These are phyloP conservation scores for Colletotrichum coccodes DNA, from an alignment of 2,329 filamentous ascomycete genomes.

Conservation along the genomic window DNA sequence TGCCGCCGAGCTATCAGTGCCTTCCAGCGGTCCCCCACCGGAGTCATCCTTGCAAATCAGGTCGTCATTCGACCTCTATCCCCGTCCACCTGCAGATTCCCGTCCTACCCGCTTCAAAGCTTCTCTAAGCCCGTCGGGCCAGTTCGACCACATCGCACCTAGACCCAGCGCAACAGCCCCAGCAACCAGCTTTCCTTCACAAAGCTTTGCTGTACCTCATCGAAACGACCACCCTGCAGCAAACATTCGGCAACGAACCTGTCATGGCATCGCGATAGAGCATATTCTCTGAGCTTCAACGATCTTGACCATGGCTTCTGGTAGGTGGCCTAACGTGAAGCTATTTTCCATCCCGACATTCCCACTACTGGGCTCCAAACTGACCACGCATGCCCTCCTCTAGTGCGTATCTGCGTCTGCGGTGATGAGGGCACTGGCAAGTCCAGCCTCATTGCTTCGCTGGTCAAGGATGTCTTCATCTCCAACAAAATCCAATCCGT, in stretches of 20 bases:
- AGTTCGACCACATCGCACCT: background rate
- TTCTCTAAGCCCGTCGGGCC: slow-evolving; percentile 13
- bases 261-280: slow-evolving; percentile 30
- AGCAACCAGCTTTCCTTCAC: background rate
- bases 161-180: background rate
- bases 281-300: slow-evolving; percentile 4
- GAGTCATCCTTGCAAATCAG: slow-evolving; percentile 29
- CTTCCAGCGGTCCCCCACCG: slow-evolving; percentile 16
- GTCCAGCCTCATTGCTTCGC: slow-evolving; percentile 90
- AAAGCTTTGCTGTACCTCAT: background rate
- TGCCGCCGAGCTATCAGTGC: slow-evolving; percentile 10
- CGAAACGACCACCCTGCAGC: background rate
- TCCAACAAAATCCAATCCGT: slow-evolving; percentile 95
- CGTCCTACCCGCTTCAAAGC: slow-evolving; percentile 26
- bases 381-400: slow-evolving; percentile 7
- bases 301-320: slow-evolving; percentile 31
- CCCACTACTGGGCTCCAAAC: slow-evolving; percentile 2
- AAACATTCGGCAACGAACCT: background rate
- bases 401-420: slow-evolving; percentile 93
- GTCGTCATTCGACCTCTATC: slow-evolving; percentile 31
- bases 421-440: slow-evolving; percentile 94
- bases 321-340: slow-evolving; percentile 30
- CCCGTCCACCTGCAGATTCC: slow-evolving; percentile 29
- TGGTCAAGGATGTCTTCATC: slow-evolving; percentile 97
- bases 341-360: background rate